phyloP scores from a whole-genome alignment of 441 rosid species.

The Adansonia madagascariensis region DNA sequence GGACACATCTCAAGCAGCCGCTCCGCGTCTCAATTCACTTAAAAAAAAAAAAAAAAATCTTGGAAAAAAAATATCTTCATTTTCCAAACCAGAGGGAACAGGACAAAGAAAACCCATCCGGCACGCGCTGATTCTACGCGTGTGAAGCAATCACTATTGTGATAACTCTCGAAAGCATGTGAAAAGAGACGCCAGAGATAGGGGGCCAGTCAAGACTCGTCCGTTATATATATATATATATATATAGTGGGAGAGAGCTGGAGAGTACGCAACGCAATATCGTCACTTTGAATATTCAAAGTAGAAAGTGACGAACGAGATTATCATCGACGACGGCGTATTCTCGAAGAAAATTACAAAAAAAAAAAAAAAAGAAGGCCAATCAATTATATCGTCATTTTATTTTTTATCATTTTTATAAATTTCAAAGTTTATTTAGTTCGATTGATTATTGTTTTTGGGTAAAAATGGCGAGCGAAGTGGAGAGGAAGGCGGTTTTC shows the following conservation, averaged over 20 bases:
- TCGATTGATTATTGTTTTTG: background rate
- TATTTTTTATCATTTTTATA: background rate
- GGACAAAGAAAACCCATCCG: background rate
- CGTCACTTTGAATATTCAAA: background rate
- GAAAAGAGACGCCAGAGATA: background rate
- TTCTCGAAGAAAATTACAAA: conserved; percentile 1
- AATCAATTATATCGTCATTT: background rate
- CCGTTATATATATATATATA: background rate
- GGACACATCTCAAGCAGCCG: too few relatives aligned
- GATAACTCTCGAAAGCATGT: background rate
- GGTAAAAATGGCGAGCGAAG: conserved; percentile 21
- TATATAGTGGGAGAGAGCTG: conserved; percentile 30
- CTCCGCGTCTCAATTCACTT: too few relatives aligned
- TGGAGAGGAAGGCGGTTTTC: conserved; percentile 31
- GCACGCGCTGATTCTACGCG: background rate
- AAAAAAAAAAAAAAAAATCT: too few relatives aligned
- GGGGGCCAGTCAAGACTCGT: conserved; percentile 3
- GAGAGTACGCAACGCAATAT: background rate
- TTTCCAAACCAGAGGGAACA: background rate
- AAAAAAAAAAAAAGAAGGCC: background rate
- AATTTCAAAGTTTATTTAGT: background rate
- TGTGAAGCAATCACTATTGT: background rate
- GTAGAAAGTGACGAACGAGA: background rate
- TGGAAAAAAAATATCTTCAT: too few relatives aligned
- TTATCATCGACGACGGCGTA: conserved; percentile 7